Evolutionary conservation across 2,329 filamentous ascomycete genomes (phyloP), one percentile per base, ranked within the genome.

Genomic region (Elsinoe necatrix): DNA sequence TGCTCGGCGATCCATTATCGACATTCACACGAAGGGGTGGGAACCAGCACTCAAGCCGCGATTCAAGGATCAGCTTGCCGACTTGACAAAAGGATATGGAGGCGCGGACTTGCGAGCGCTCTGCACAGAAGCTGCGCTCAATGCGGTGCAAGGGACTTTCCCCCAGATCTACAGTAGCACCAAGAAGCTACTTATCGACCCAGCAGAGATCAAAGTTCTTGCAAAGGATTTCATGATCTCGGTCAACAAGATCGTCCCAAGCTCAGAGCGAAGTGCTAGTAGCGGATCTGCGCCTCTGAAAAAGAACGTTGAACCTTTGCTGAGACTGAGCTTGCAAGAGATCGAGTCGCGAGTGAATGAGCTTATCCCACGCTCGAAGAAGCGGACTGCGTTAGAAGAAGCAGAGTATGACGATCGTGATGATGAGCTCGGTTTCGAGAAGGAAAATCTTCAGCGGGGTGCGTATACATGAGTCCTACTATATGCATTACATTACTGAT

Each of bases 201-300:
- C 91, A 0, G 80, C 81, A 59, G 88, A 84, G 64, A 95, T 98
- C 66, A 83, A 83, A 58, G 84, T 98, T 35, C 85, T 88, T 42
- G 89, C 93, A 3, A 93, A 93, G 57, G 93, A 98, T 70, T 98
- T 98, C 65, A 95, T 95, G 87, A 80, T 96, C 12, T 95, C 92
- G 0, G 85, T 96, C 67, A 95, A 95, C 75, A 95, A 95, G 72
- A 89, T 98, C 73, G 82, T 96, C 9, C 93, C 93, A 5, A 97
- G 93, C 0, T 97, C 93, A 0, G 89, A 97, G 69, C 80, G 93
- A 60, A 92, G 92, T 47, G 85, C 89, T 0, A 86, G 89, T 2
- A 92, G 91, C 11, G 88, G 86, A 11, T 91, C 92, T 54, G 81
- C 86, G 12, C 86, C 92, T 0, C 74, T 98, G 16, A 88, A 89